These are phyloP conservation scores for Cyclotella cryptica DNA, from an alignment of 108 stramenopile species.

Conservation along the genomic window DNA sequence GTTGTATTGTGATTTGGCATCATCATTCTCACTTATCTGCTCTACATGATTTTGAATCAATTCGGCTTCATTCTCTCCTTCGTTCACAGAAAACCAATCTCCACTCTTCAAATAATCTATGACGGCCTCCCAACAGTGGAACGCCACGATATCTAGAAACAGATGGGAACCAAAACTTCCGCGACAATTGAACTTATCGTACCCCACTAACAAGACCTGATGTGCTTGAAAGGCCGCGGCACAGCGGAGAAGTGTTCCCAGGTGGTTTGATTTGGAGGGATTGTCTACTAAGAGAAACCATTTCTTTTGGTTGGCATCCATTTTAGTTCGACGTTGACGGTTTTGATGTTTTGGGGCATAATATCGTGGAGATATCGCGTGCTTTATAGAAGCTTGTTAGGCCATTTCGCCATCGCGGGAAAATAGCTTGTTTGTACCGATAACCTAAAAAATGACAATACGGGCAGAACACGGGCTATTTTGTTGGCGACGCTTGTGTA, in stretches of 20 bases:
- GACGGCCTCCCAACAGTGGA: slow-evolving; percentile 69
- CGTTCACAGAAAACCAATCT: not conserved
- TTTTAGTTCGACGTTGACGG: too few species aligned
- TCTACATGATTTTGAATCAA: not conserved
- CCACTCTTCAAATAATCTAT: slow-evolving; percentile 46
- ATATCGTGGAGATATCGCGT: too few species aligned
- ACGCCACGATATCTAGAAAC: slow-evolving; percentile 74
- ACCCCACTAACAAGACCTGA: slow-evolving; percentile 74
- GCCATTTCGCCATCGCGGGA: too few species aligned
- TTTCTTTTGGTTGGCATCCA: slow-evolving; percentile 30
- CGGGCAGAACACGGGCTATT: too few species aligned
- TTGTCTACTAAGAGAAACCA: slow-evolving; percentile 78
- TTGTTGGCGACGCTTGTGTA: too few species aligned
- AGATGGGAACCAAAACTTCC: slow-evolving; percentile 81
- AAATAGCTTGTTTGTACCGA: too few species aligned
- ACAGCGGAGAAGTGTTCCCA: slow-evolving; percentile 83
- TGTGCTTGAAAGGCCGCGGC: slow-evolving; percentile 79
- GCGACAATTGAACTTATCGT: slow-evolving; percentile 63
- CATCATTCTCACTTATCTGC: not conserved
- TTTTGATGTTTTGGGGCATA: too few species aligned
- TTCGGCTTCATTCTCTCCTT: not conserved
- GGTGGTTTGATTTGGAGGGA: slow-evolving; percentile 77
- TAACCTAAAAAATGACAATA: too few species aligned
- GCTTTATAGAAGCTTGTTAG: too few species aligned
- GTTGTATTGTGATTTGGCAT: not conserved